These are phyloP conservation scores for Bondarzewia mesenterica DNA, from an alignment of 1,284 basidiomycete genomes.

Conservation along the genomic window DNA sequence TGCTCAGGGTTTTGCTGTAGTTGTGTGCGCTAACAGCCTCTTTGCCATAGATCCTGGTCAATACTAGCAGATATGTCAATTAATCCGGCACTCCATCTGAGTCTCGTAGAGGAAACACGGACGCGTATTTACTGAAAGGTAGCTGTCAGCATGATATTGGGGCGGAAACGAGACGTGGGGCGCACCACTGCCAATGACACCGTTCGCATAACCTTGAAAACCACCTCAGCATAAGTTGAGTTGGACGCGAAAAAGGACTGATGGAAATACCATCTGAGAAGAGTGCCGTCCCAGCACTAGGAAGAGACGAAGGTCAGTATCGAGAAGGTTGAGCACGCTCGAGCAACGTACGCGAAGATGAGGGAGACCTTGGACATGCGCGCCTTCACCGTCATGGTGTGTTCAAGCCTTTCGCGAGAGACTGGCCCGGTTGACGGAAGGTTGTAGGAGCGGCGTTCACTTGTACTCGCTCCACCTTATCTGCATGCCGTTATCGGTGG, in stretches of 20 bases:
- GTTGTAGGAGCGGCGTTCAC: no score
- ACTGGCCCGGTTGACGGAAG: background rate
- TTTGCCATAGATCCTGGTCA: slow-evolving; percentile 53
- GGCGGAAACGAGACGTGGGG: slow-evolving; percentile 12
- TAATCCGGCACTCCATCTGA: background rate
- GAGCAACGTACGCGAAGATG: slow-evolving; percentile 62
- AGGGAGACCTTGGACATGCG: slow-evolving; percentile 45
- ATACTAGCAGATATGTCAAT: slow-evolving; percentile 32
- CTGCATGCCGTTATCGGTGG: no score
- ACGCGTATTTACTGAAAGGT: slow-evolving; percentile 52
- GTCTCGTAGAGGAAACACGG: slow-evolving; percentile 14
- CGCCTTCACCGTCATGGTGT: background rate
- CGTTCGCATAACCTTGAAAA: slow-evolving; percentile 71
- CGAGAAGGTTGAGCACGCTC: background rate
- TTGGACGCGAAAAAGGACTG: background rate
- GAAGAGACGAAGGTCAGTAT: slow-evolving; percentile 4
- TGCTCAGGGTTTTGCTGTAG: slow-evolving; percentile 56
- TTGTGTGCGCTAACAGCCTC: slow-evolving; percentile 34
- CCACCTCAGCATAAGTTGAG: background rate
- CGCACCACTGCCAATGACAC: slow-evolving; percentile 68
- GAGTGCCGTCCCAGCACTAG: slow-evolving; percentile 74
- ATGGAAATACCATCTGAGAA: slow-evolving; percentile 72
- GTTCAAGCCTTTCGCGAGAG: background rate
- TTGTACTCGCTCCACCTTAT: no score
- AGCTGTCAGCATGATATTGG: slow-evolving; percentile 1